Evolutionary conservation across 352 stramenopile genomes (phyloP), one percentile per base, ranked within the genome.

Genomic region (Pythium phragmiticola): DNA sequence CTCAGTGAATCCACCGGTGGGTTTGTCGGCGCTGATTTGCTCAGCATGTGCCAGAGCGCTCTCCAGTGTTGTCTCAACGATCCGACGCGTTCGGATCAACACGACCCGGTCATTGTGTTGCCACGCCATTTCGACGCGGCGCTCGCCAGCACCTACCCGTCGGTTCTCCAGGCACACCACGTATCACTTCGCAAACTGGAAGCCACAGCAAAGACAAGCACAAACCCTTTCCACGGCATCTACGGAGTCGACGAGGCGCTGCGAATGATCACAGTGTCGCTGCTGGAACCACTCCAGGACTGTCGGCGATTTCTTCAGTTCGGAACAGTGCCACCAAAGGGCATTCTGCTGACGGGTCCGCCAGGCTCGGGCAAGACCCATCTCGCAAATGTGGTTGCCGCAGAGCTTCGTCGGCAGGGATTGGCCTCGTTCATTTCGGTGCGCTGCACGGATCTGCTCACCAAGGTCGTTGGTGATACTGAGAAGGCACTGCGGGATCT

Each of bases 341-440:
- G 98, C 45, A 95, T 99, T n/a, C 76, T 99, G 11, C 95, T 99
- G 42, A 99, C 99, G 19, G 98, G 98, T 17, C 96, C 97, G 14
- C 96, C 98, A 13, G 98, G 97, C 45, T 99, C 97, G 53, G 95
- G 96, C n/a, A 99, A 99, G 74, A 99, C 96, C 6, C 76, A 99
- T 43, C 83, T 99, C 49, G 80, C 87, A 5, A 73, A 82, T 43
- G 81, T 77, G 2, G 63, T 95, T 17, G 83, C 81, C 2, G 60
- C 77, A 30, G 76, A 92, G 72, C 71, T 92, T 30, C 77, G 72
- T 34, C 73, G 80, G 5, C 72, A 75, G 48, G 77, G 82, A 11
- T 67, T 92, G 17, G 87, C 85, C 16, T 94, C 87, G 5, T 96
- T 97, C 53, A 77, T 98, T 8, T 85, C 88, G 1, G 86, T 98